phyloP scores from a whole-genome alignment of 225 moss, liverwort and hornwort genomes.

The Takakia lepidozioides region DNA sequence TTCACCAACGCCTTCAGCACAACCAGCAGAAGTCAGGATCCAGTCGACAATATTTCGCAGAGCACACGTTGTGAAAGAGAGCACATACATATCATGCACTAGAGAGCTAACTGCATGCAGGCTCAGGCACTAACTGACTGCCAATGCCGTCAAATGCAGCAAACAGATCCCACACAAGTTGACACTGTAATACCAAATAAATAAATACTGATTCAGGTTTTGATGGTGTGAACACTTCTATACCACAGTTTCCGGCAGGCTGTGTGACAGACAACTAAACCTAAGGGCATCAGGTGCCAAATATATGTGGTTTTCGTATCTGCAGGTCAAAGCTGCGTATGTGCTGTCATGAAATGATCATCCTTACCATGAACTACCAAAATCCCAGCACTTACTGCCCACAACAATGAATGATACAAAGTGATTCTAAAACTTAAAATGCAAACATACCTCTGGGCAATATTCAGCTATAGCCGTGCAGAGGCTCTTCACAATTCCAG shows the following conservation, averaged over 20 bases:
- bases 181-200: too few species aligned
- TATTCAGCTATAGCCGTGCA: constrained; percentile 31
- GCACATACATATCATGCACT: not conserved
- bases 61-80: constrained; percentile 9
- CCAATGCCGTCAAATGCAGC: too few species aligned
- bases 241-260: not conserved
- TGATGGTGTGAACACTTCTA: not conserved
- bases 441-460: constrained; percentile 41
- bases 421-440: not conserved
- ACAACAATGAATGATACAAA: not conserved
- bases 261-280: not conserved
- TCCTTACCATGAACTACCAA: too few species aligned
- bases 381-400: not conserved
- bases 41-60: too few species aligned
- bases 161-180: too few species aligned
- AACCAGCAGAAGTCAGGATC: constrained; percentile 8
- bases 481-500: constrained; percentile 48
- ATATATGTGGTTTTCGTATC: too few species aligned
- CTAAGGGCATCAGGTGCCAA: not conserved
- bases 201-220: too few species aligned
- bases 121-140: not conserved
- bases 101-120: too few species aligned
- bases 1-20: constrained; percentile 51
- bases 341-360: not conserved
- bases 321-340: too few species aligned